A percentile compares a stretch with the other conserved stretches of the same genome.
Evolutionary conservation across 2,329 filamentous ascomycete species (phyloP).

Genomic region (Onygenales sp.): DNA sequence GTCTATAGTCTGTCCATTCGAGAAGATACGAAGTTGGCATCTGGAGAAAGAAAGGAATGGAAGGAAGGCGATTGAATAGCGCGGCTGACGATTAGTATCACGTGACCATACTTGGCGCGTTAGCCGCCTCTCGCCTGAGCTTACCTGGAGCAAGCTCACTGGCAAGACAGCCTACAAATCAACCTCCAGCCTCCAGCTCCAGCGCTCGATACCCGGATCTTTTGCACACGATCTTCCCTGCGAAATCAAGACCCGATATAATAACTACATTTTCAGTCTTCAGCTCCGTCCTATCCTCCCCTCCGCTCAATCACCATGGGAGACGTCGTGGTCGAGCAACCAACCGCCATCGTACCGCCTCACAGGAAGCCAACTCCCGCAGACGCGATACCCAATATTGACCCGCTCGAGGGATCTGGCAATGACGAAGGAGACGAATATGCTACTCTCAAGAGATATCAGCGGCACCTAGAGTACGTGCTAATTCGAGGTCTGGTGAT

Average conservation of each 20-base stretch:
- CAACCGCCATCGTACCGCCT: constrained; percentile 61
- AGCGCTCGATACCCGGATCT: not conserved
- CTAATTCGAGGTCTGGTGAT: constrained; percentile 4
- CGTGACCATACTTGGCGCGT: not conserved
- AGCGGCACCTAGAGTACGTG: constrained; percentile 83
- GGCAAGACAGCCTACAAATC: not conserved
- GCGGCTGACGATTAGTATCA: not conserved
- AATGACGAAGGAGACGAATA: constrained; percentile 86
- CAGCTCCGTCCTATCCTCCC: not conserved
- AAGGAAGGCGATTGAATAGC: too few relatives aligned
- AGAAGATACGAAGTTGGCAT: too few relatives aligned
- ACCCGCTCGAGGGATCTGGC: constrained; percentile 74
- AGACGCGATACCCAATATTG: constrained; percentile 75
- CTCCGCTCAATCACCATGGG: constrained; percentile 52
- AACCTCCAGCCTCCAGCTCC: not conserved
- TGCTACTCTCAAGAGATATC: constrained; percentile 88
- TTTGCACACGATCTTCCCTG: not conserved
- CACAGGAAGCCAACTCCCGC: constrained; percentile 73
- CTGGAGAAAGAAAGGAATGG: too few relatives aligned
- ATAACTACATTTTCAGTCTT: not conserved
- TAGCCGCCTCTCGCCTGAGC: not conserved
- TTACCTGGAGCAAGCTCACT: not conserved
- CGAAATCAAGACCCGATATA: too few relatives aligned
- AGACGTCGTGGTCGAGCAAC: constrained; percentile 76
- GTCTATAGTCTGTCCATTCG: too few relatives aligned